Evolutionary conservation across 2,329 filamentous ascomycete genomes (phyloP).

Genomic region (Herpotrichia juniperi): DNA sequence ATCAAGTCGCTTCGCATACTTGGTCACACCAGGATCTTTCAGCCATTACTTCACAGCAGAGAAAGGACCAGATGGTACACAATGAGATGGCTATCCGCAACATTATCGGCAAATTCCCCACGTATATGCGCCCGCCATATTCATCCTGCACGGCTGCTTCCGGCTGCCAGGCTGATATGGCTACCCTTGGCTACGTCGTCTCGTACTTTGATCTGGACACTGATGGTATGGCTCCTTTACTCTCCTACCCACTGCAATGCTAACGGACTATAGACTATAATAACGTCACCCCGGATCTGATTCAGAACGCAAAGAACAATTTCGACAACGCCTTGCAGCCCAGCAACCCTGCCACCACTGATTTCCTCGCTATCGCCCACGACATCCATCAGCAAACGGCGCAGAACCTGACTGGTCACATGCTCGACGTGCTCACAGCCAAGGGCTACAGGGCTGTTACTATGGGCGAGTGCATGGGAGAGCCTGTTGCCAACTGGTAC

Average conservation of each 20-base stretch:
- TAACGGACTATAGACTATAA: constrained; percentile 29
- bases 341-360: constrained; percentile 29
- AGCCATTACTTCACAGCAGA: constrained; percentile 48
- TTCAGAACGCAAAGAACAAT: constrained; percentile 39
- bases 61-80: constrained; percentile 57
- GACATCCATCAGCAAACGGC: constrained; percentile 56
- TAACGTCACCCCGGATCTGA: constrained; percentile 32
- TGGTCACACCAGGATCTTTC: constrained; percentile 60
- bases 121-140: constrained; percentile 59
- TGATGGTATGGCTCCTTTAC: constrained; percentile 48
- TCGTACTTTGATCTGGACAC: constrained; percentile 67
- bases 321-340: constrained; percentile 51
- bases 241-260: neutral
- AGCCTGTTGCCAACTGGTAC: constrained; percentile 56
- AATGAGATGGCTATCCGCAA: constrained; percentile 63
- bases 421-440: constrained; percentile 47
- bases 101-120: constrained; percentile 61
- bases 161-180: constrained; percentile 47
- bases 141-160: constrained; percentile 51
- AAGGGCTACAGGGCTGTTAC: constrained; percentile 53
- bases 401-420: constrained; percentile 49
- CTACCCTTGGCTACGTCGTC: constrained; percentile 61
- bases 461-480: constrained; percentile 56
- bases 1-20: constrained; percentile 67
- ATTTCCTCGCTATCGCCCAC: constrained; percentile 61